Conservation (phyloP, 2,329 filamentous ascomycete genomes). For the Botryotinia narcissicola region DNA sequence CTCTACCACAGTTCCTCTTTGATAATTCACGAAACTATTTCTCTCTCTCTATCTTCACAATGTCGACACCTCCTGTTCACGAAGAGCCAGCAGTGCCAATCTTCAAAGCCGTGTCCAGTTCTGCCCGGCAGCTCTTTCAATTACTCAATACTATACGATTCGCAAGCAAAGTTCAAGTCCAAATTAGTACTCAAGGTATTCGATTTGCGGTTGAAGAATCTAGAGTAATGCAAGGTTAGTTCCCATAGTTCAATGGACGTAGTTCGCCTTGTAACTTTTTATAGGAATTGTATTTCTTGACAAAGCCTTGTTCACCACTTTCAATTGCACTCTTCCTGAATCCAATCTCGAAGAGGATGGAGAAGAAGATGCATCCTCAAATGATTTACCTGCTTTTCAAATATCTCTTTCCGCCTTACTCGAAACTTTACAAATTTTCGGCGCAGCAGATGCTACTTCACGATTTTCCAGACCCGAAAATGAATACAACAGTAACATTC, state of each 20-base stretch:
- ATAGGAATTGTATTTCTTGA: conserved; percentile 78
- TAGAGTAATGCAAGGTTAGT: conserved; percentile 82
- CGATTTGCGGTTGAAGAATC: conserved; percentile 86
- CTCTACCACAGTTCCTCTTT: conserved; percentile 3
- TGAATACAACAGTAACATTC: conserved; percentile 61
- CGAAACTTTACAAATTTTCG: conserved; percentile 94
- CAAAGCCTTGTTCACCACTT: conserved; percentile 84
- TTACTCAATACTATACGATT: conserved; percentile 59
- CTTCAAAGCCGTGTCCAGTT: conserved; percentile 74
- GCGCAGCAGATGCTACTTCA: conserved; percentile 65
- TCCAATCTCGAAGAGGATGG: conserved; percentile 41
- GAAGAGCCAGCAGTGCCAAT: conserved; percentile 46
- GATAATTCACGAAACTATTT: background rate
- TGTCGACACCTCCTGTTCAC: conserved; percentile 34
- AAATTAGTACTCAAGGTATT: conserved; percentile 81
- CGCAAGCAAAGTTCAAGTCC: conserved; percentile 56
- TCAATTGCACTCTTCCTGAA: conserved; percentile 60
- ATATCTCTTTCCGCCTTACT: conserved; percentile 84
- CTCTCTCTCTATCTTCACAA: conserved; percentile 21
- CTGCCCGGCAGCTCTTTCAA: conserved; percentile 70
- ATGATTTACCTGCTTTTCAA: conserved; percentile 68
- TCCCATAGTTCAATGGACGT: conserved; percentile 8
- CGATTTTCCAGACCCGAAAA: conserved; percentile 57
- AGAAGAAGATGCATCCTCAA: conserved; percentile 41
- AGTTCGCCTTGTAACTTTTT: conserved; percentile 24